Base-by-base conservation (phyloP, 108 stramenopile genomes). In the Fistulifera solaris region DNA sequence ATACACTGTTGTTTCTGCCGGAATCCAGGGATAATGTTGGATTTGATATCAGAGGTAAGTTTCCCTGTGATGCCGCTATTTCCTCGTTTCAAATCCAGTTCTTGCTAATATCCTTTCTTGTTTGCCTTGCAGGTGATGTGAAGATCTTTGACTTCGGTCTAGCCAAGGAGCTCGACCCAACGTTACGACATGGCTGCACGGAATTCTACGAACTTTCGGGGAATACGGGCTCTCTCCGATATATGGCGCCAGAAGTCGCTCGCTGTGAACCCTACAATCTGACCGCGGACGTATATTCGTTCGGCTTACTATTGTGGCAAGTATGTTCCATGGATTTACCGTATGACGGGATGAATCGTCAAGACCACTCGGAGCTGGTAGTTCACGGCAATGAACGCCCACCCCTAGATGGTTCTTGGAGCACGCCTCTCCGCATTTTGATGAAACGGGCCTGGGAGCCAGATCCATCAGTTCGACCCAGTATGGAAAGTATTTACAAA, bases 151-250 rank as follows among this genome's bases (percentile, higher is more conserved):
- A 78, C 47, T 78, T 78, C 67, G 77, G 77, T 26, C 61, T 78
- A 42, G 77, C 77, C 1, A 71, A 74, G 49, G 78, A 80, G 52
- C 45, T 80, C 6, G 66, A 80, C 58, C 64, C 67, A 11, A 47
- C 59, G 13, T 40, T 75, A 27, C 48, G 65, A 40, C 42, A 57
- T 50, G 76, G 63, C 43, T 59, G 65, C 41, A 65, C 65, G 18
- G 83, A 74, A 23, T 66, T 75, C 48, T 90, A 84, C 65, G 73
- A 79, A 47, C 65, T 91, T 11, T 83, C 89, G 13, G 78, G 80
- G n/a, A 71, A 77, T 51, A 85, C 85, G 21, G 89, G 89, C 16
- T 78, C 76, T n/a, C 61, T 80, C 16, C 77, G 89, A 39, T 91
- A 77, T 70, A 82, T 77, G 80, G 49, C 73, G 42, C 44, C 76